A percentile compares a stretch with the other conserved stretches of the same genome.
These are phyloP conservation scores for Aspergillus vadensis DNA, from an alignment of 2,329 filamentous ascomycete species.

Conservation along the genomic window DNA sequence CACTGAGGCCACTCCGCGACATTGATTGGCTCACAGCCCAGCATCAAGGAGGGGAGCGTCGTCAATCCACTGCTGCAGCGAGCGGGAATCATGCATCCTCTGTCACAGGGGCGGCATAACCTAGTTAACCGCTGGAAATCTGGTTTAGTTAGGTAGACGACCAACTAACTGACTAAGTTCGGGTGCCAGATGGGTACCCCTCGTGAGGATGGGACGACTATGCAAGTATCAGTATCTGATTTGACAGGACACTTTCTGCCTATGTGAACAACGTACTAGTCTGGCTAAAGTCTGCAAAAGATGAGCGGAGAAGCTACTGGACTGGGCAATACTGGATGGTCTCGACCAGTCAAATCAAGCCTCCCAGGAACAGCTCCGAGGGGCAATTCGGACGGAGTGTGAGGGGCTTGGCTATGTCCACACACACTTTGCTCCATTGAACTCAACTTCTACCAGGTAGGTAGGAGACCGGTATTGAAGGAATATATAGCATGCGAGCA, in stretches of 20 bases:
- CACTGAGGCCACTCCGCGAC: neutral
- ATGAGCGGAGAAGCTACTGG: neutral
- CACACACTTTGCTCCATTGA: neutral
- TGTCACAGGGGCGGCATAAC: neutral
- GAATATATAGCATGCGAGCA: no score
- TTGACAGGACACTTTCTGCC: neutral
- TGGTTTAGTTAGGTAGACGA: no score
- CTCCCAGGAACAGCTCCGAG: neutral
- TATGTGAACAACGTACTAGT: neutral
- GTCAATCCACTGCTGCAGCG: neutral
- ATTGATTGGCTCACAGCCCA: neutral
- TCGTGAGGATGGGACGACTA: neutral
- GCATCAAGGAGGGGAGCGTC: no score
- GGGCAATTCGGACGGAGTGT: neutral
- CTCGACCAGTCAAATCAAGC: slow-evolving; percentile 7
- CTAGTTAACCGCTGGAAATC: neutral
- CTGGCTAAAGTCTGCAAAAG: neutral
- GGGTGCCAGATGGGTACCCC: no score
- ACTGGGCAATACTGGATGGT: neutral
- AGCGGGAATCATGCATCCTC: neutral
- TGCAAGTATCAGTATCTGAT: neutral
- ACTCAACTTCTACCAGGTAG: neutral
- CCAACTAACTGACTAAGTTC: no score
- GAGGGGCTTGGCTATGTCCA: neutral
- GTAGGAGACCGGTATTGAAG: no score